Conservation (phyloP, 139 green algal genomes). For the Klebsormidium nitens region DNA sequence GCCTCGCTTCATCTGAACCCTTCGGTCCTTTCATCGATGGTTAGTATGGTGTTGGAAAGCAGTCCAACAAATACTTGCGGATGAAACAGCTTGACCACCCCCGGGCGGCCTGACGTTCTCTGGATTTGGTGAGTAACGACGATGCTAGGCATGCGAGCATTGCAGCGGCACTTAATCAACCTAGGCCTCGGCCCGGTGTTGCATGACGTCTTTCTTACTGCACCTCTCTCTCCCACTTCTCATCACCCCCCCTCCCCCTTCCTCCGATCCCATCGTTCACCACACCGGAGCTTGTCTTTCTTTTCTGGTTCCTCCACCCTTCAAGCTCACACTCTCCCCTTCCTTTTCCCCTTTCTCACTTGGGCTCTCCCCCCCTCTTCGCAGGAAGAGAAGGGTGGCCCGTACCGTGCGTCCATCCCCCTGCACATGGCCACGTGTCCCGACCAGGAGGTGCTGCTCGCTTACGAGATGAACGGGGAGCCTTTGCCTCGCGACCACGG, state of each 20-base stretch:
- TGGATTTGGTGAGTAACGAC: neutral
- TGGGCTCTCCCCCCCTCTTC: neutral
- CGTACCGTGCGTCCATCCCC: slow-evolving; percentile 36
- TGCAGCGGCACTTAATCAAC: neutral
- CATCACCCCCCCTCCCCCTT: neutral
- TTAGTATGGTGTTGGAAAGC: neutral
- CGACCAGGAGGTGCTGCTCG: slow-evolving; percentile 67
- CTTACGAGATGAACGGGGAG: slow-evolving; percentile 91
- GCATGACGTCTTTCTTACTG: neutral
- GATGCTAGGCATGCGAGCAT: neutral
- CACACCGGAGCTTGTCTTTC: too few species aligned
- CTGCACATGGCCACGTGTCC: slow-evolving; percentile 50
- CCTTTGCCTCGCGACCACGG: slow-evolving; percentile 68
- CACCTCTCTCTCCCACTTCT: too few species aligned
- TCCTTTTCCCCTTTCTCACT: neutral
- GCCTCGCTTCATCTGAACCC: neutral
- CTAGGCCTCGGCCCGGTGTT: neutral
- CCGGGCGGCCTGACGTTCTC: neutral
- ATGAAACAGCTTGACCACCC: too few species aligned
- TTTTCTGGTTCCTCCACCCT: neutral
- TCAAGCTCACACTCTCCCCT: neutral
- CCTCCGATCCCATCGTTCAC: too few species aligned
- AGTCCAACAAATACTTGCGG: neutral
- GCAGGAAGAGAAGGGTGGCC: slow-evolving; percentile 37
- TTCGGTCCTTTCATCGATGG: too few species aligned